These are phyloP conservation scores for Penicillium goetzii DNA, from an alignment of 495 filamentous ascomycete species.

Conservation along the genomic window DNA sequence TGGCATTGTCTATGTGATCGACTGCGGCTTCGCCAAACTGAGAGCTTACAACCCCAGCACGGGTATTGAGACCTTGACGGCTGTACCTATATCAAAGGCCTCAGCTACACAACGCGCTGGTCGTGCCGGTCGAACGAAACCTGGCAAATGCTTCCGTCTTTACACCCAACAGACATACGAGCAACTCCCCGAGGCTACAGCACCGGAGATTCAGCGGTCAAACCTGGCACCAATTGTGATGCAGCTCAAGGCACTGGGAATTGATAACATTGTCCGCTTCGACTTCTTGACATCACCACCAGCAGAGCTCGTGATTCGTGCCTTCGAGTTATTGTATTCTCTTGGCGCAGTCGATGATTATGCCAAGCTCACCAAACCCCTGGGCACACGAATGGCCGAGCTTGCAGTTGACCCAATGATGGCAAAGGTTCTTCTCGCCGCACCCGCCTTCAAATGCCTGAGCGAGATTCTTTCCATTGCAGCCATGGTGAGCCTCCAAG, in stretches of 20 bases:
- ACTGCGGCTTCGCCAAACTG: slow-evolving; percentile 90
- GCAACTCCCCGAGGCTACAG: slow-evolving; percentile 69
- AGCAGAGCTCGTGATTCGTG: slow-evolving; percentile 83
- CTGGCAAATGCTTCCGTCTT: slow-evolving; percentile 93
- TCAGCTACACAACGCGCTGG: slow-evolving; percentile 92
- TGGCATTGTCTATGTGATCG: slow-evolving; percentile 89
- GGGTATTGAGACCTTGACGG: slow-evolving; percentile 91
- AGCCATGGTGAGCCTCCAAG: slow-evolving; percentile 89
- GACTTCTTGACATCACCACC: slow-evolving; percentile 88
- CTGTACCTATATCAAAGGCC: slow-evolving; percentile 85
- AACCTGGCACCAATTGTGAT: slow-evolving; percentile 90
- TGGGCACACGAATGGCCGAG: slow-evolving; percentile 92
- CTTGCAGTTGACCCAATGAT: slow-evolving; percentile 96
- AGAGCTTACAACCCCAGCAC: slow-evolving; percentile 84
- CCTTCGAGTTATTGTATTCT: slow-evolving; percentile 85
- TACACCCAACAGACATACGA: slow-evolving; percentile 82
- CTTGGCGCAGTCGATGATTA: slow-evolving; percentile 89
- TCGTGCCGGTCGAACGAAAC: slow-evolving; percentile 85
- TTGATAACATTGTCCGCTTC: slow-evolving; percentile 93
- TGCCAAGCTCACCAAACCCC: slow-evolving; percentile 85
- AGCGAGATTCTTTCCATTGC: slow-evolving; percentile 90
- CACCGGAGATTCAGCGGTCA: slow-evolving; percentile 91
- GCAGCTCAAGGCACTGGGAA: slow-evolving; percentile 93
- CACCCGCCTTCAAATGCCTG: slow-evolving; percentile 73
- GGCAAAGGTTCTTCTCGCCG: slow-evolving; percentile 85